phyloP scores from a whole-genome alignment of 805 yeast genomes.

The Saccharomycopsis guyanensis region DNA sequence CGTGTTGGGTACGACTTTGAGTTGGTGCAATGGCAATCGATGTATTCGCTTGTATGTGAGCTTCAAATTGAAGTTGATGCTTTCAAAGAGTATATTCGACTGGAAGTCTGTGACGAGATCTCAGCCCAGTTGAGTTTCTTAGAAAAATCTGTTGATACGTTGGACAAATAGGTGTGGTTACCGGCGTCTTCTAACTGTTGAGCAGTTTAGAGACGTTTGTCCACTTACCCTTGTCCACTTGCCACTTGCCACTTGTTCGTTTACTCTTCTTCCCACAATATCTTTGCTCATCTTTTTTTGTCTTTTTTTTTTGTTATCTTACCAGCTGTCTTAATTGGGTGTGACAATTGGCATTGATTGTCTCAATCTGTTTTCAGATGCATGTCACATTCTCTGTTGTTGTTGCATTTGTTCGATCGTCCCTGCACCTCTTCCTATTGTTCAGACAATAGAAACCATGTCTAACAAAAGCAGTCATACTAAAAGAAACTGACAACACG shows the following conservation, averaged over 20 bases:
- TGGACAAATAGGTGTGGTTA: conserved; percentile 27
- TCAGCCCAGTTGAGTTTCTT: conserved; percentile 37
- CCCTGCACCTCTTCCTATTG: too few species aligned
- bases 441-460: too few species aligned
- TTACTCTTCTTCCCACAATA: background rate
- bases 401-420: too few species aligned
- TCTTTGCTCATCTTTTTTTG: background rate
- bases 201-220: too few species aligned
- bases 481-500: too few species aligned
- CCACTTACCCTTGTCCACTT: too few species aligned
- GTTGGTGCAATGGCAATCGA: conserved; percentile 48
- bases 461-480: too few species aligned
- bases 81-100: conserved; percentile 35
- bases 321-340: too few species aligned
- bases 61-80: conserved; percentile 37
- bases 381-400: too few species aligned
- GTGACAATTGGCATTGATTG: too few species aligned
- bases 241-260: background rate
- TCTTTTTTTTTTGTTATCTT: background rate
- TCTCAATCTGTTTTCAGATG: too few species aligned
- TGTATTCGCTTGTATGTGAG: conserved; percentile 49
- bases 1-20: conserved; percentile 53
- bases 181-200: too few species aligned
- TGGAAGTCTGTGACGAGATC: conserved; percentile 45
- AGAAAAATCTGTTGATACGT: conserved; percentile 30